Evolutionary conservation across 2,329 filamentous ascomycete genomes (phyloP).

Genomic region (Colletotrichum cordylinicola): DNA sequence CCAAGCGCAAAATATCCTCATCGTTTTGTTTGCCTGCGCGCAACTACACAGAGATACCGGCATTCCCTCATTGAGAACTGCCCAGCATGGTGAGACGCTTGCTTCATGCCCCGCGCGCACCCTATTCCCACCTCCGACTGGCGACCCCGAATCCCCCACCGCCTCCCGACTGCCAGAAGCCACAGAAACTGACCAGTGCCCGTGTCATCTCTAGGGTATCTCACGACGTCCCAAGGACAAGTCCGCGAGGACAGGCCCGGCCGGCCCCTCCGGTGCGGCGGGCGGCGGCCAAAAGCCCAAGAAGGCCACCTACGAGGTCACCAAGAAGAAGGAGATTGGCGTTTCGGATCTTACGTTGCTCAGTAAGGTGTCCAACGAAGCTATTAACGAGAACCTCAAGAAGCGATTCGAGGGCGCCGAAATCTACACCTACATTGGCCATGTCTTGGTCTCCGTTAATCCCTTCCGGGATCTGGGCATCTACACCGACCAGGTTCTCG

Average conservation of each 20-base stretch:
- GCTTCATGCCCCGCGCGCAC: slow-evolving; percentile 20
- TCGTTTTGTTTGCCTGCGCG: slow-evolving; percentile 2
- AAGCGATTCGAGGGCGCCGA: slow-evolving; percentile 97
- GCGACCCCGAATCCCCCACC: neutral
- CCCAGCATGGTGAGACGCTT: slow-evolving; percentile 27
- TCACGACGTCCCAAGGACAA: slow-evolving; percentile 56
- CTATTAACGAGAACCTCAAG: slow-evolving; percentile 98
- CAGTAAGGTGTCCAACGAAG: slow-evolving; percentile 98
- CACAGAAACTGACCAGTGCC: slow-evolving; percentile 3
- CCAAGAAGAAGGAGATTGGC: slow-evolving; percentile 99
- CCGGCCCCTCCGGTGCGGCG: slow-evolving; percentile 41
- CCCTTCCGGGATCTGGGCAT: slow-evolving; percentile 97
- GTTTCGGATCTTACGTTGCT: slow-evolving; percentile 97
- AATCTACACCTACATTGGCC: slow-evolving; percentile 99
- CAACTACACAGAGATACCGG: slow-evolving; percentile 10
- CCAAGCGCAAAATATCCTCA: neutral
- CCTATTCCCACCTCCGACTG: neutral
- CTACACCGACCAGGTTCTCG: slow-evolving; percentile 92
- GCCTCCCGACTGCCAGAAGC: neutral
- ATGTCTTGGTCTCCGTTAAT: slow-evolving; percentile 99
- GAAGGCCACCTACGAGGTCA: slow-evolving; percentile 94
- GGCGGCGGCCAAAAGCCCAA: slow-evolving; percentile 71
- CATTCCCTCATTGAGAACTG: slow-evolving; percentile 21
- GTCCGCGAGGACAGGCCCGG: slow-evolving; percentile 45
- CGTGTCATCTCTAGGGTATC: slow-evolving; percentile 44